Evolutionary conservation across 345 rosid genomes (phyloP).

Genomic region (Eucalyptus lansdowneana): DNA sequence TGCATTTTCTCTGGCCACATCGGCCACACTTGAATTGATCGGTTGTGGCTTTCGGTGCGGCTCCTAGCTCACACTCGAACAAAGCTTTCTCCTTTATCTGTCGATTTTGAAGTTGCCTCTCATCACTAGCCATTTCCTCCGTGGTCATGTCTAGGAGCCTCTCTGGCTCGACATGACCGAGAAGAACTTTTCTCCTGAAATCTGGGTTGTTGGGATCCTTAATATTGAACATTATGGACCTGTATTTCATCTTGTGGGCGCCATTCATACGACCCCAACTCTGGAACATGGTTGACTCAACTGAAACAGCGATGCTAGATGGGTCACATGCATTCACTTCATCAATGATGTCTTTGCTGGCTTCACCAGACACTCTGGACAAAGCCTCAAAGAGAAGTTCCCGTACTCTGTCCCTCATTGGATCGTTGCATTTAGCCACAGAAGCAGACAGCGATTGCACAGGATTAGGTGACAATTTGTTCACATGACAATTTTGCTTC

Average conservation of each 20-base stretch:
- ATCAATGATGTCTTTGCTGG: slow-evolving; percentile 3
- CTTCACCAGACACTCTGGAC: slow-evolving; percentile 31
- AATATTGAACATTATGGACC: slow-evolving; percentile 36
- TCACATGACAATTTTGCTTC: background rate
- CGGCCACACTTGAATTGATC: slow-evolving; percentile 41
- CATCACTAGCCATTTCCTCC: slow-evolving; percentile 43
- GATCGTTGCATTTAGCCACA: slow-evolving; percentile 21
- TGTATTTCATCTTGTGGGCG: slow-evolving; percentile 21
- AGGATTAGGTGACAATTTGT: background rate
- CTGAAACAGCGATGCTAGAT: slow-evolving; percentile 14
- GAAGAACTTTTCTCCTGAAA: slow-evolving; percentile 39
- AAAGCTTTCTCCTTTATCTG: slow-evolving; percentile 28
- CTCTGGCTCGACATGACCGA: slow-evolving; percentile 27
- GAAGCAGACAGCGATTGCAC: slow-evolving; percentile 3
- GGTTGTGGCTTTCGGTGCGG: slow-evolving; percentile 22
- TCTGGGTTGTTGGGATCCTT: slow-evolving; percentile 42
- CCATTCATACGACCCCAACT: slow-evolving; percentile 31
- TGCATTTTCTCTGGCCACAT: slow-evolving; percentile 25
- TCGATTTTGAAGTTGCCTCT: slow-evolving; percentile 20
- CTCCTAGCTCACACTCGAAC: slow-evolving; percentile 14
- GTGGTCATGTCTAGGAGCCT: slow-evolving; percentile 16
- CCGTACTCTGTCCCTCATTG: slow-evolving; percentile 24
- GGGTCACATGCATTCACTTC: slow-evolving; percentile 26
- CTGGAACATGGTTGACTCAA: slow-evolving; percentile 28
- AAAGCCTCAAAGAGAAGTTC: slow-evolving; percentile 30